Percentiles rank a stretch among this genome's conserved stretches.
Evolutionary conservation across 2,329 filamentous ascomycete species (phyloP).

Genomic region (Simplicillium aogashimaense): DNA sequence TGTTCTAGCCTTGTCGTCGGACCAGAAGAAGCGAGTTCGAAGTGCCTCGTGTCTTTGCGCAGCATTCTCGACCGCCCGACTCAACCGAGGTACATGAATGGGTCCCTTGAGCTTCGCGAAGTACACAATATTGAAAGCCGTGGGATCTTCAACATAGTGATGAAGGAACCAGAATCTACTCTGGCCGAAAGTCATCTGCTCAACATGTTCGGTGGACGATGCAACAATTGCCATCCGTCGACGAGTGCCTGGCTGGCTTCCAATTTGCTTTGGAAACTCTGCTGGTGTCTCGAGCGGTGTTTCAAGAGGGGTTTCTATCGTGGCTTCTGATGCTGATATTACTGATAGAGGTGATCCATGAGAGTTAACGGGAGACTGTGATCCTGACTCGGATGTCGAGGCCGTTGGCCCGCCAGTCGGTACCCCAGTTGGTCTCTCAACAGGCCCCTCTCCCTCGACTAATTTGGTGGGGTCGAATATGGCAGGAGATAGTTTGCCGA

Average conservation of each 20-base stretch:
- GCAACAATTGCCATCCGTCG: neutral
- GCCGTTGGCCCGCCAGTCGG: neutral
- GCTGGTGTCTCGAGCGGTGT: neutral
- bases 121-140: conserved; percentile 27
- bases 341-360: neutral
- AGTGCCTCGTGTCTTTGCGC: conserved; percentile 19
- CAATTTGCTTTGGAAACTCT: neutral
- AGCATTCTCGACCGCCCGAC: conserved; percentile 20
- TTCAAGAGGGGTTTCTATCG: neutral
- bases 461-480: neutral
- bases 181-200: conserved; percentile 26
- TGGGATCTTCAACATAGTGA: conserved; percentile 21
- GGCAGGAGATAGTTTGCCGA: neutral
- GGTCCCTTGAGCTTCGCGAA: conserved; percentile 18
- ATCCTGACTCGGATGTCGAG: neutral
- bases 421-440: neutral
- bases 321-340: neutral
- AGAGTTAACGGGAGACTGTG: neutral
- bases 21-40: conserved; percentile 19
- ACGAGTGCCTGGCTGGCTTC: too few species aligned
- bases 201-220: conserved; percentile 2
- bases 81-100: conserved; percentile 18
- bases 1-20: conserved; percentile 7
- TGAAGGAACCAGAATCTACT: conserved; percentile 28
- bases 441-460: neutral